Base-by-base conservation (phyloP, 139 green algal species). In the Gonium pectorale region DNA sequence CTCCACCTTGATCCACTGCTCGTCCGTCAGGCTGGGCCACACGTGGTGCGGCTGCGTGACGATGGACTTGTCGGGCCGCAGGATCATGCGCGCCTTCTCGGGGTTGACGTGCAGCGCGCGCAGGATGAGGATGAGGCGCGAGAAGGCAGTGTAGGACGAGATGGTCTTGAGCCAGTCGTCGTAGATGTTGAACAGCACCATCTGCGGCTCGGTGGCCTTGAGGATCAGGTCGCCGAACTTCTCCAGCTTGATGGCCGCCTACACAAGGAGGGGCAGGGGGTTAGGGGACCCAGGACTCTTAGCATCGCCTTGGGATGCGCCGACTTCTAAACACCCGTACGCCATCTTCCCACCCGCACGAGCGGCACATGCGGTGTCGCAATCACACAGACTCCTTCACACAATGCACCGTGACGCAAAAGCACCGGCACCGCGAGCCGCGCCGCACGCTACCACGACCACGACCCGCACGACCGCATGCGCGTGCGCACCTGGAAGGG, bases 141-240 rank as follows among this genome's bases (percentile, higher is more conserved):
- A 97, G 93, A 99, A 99, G 68, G 98, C 98, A 22, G 98, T 99
- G 95, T 99, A 99, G 46, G 93, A 97, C 64, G 90, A 97, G 86
- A 99, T 97, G 54, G 95, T 98, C 84, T 97, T 97, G 54, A 99
- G 93, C 96, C 98, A 99, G 95, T 99, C 98, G 88, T 99, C 98
- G 91, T 99, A 99, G 87, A 99, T 96, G 95, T 99, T 99, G 95
- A 99, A 99, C 63, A 99, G 93, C 78, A 99, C 94, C 97, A 99
- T 99, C 94, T 99, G 97, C 38, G 92, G 91, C 90, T 97, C 94
- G 11, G 92, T 95, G 63, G 91, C 91, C 94, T 99, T 99, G n/a
- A 99, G 90, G 90, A 99, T 98, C 3, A 99, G 91, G 90, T 99
- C 96, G 29, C 96, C 96, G 92, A 99, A 98, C 94, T 99, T 99